Evolutionary conservation across 129 eudicot species (phyloP).

Genomic region (Erigeron canadensis): DNA sequence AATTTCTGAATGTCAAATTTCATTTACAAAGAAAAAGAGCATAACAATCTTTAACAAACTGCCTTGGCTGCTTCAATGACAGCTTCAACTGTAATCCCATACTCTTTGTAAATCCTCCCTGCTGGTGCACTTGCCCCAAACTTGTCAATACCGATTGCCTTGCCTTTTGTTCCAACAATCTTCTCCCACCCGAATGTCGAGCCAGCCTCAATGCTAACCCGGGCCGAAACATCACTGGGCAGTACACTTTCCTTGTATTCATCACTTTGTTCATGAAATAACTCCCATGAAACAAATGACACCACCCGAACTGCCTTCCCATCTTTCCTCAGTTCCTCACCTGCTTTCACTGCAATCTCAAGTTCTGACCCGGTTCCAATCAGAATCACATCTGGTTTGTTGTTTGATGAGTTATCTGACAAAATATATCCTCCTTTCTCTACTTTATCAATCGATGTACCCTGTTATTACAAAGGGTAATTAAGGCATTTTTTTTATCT

Average conservation of each 20-base stretch:
- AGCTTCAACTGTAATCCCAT: constrained; percentile 57
- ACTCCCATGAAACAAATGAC: constrained; percentile 61
- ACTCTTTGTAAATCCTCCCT: constrained; percentile 55
- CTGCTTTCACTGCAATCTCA: constrained; percentile 57
- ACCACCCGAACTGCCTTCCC: constrained; percentile 61
- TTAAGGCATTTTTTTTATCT: neutral
- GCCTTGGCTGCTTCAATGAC: constrained; percentile 50
- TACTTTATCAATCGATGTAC: constrained; percentile 52
- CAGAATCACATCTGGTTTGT: constrained; percentile 55
- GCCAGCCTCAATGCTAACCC: constrained; percentile 67
- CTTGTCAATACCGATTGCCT: constrained; percentile 55
- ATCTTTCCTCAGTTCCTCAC: constrained; percentile 50
- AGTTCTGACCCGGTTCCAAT: constrained; percentile 64
- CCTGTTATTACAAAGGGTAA: neutral
- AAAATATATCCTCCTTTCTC: constrained; percentile 59
- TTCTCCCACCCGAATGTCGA: constrained; percentile 68
- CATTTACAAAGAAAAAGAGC: neutral
- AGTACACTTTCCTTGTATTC: constrained; percentile 58
- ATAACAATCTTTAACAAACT: constrained; percentile 24
- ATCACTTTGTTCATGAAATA: constrained; percentile 50
- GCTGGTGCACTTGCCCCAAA: constrained; percentile 75
- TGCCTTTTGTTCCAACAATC: constrained; percentile 55
- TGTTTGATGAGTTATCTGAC: constrained; percentile 45
- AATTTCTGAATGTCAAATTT: neutral
- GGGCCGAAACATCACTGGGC: constrained; percentile 42